These are phyloP conservation scores for Umbilicaria muhlenbergii DNA, from an alignment of 495 filamentous ascomycete genomes.

Conservation along the genomic window DNA sequence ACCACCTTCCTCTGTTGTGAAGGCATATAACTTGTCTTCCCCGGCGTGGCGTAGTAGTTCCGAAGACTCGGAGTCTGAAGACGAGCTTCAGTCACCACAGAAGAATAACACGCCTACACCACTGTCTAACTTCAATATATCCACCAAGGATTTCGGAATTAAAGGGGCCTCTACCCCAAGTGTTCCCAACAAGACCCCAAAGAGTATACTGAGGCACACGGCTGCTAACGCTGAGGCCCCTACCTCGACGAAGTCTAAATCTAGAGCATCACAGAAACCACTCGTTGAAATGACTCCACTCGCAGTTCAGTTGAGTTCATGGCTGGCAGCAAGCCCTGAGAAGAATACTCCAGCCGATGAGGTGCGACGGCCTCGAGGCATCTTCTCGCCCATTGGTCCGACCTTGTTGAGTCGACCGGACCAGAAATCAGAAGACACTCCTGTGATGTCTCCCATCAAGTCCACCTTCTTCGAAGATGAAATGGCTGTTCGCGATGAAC, in stretches of 20 bases:
- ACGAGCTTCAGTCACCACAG: constrained; percentile 29
- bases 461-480: constrained; percentile 41
- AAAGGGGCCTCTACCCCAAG: constrained; percentile 15
- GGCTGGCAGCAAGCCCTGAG: constrained; percentile 37
- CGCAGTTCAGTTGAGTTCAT: constrained; percentile 39
- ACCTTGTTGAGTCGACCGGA: constrained; percentile 1
- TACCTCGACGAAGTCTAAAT: constrained; percentile 3
- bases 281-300: constrained; percentile 43
- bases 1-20: constrained; percentile 7
- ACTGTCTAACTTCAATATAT: constrained; percentile 16
- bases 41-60: constrained; percentile 10
- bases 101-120: constrained; percentile 12
- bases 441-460: constrained; percentile 17
- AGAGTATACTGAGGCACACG: constrained; percentile 12
- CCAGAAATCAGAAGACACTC: neutral
- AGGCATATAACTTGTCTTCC: constrained; percentile 1
- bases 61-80: constrained; percentile 36
- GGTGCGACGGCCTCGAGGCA: constrained; percentile 18
- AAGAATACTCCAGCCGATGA: constrained; percentile 19
- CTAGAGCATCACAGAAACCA: constrained; percentile 3
- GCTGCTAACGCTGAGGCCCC: constrained; percentile 9
- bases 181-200: constrained; percentile 1
- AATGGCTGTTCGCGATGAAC: constrained; percentile 30
- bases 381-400: constrained; percentile 25
- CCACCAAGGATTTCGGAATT: constrained; percentile 18